These are phyloP conservation scores for Acanthamoeba polyphaga DNA, from an alignment of 208 protist genomes.

Conservation along the genomic window DNA sequence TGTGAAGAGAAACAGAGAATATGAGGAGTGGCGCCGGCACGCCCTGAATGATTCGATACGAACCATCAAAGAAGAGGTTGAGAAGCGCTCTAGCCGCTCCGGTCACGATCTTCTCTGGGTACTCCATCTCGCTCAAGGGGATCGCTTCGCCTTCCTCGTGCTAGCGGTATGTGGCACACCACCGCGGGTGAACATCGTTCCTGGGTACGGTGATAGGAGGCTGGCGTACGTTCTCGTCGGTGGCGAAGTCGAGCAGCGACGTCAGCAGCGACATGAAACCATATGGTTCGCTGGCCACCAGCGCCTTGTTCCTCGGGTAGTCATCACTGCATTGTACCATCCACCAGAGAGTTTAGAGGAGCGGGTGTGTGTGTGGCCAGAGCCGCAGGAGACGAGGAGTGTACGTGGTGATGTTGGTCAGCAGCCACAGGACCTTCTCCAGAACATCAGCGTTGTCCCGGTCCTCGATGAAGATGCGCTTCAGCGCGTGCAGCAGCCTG, in stretches of 20 bases:
- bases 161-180: neutral
- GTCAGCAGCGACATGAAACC: neutral
- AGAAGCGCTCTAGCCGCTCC: neutral
- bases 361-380: neutral
- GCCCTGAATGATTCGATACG: neutral
- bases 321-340: neutral
- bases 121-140: slow-evolving; percentile 10
- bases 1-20: neutral
- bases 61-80: slow-evolving; percentile 39
- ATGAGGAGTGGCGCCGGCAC: too few relatives aligned
- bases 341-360: neutral
- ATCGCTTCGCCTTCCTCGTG: slow-evolving; percentile 27
- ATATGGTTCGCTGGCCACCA: neutral
- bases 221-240: neutral
- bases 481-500: neutral
- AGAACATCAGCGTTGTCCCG: neutral
- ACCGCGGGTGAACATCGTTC: neutral
- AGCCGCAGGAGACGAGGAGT: neutral
- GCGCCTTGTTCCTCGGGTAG: slow-evolving; percentile 18
- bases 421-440: slow-evolving; percentile 26
- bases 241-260: slow-evolving; percentile 4
- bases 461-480: slow-evolving; percentile 2
- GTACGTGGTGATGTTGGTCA: slow-evolving; percentile 44
- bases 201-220: too few relatives aligned
- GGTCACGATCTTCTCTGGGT: slow-evolving; percentile 23